phyloP scores from a whole-genome alignment of 2,329 filamentous ascomycete genomes.

The Fusarium coffeatum region DNA sequence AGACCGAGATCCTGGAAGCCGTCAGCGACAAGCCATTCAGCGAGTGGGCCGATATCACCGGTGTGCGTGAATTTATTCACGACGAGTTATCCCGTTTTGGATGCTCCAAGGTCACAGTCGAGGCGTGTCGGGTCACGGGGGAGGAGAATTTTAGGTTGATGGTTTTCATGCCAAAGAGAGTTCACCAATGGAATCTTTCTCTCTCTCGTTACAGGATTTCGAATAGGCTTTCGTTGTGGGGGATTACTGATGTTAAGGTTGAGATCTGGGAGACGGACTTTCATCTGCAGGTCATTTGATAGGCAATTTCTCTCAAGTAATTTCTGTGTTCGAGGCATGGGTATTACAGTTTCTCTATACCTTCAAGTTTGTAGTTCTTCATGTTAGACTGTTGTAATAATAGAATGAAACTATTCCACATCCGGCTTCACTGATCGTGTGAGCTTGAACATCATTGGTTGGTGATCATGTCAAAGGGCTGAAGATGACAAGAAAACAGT shows the following conservation, averaged over 20 bases:
- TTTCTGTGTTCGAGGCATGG: too few relatives aligned
- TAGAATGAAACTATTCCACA: background rate
- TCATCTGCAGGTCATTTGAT: background rate
- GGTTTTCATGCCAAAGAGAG: too few relatives aligned
- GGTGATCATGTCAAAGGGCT: background rate
- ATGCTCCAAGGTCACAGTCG: background rate
- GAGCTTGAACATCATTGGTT: background rate
- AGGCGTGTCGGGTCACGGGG: background rate
- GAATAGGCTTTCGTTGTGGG: background rate
- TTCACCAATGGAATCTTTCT: too few relatives aligned
- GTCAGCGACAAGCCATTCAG: background rate
- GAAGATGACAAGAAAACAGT: constrained; percentile 28
- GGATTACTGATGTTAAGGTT: background rate
- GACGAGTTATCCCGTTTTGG: too few relatives aligned
- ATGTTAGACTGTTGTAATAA: background rate
- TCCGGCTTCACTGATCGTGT: too few relatives aligned
- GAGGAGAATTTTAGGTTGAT: background rate
- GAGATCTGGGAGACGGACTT: background rate
- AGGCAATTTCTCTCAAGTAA: too few relatives aligned
- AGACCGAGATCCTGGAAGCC: background rate
- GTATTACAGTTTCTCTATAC: background rate
- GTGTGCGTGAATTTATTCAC: background rate
- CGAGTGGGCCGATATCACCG: background rate
- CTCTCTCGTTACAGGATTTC: too few relatives aligned
- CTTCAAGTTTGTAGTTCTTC: background rate